Evolutionary conservation across 2,329 filamentous ascomycete species (phyloP).

Genomic region (Botrytis fabae): DNA sequence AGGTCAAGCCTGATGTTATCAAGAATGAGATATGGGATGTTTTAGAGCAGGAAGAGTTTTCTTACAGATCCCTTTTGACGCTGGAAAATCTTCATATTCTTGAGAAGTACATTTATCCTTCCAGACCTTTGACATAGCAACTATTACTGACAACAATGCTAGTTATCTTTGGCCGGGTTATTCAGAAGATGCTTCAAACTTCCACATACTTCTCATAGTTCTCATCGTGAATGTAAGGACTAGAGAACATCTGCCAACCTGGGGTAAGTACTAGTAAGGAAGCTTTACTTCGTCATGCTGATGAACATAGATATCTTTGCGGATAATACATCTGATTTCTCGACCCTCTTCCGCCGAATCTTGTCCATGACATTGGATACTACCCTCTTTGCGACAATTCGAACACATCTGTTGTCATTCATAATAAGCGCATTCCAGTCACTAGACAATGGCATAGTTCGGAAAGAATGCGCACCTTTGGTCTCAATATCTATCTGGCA

Average conservation of each 20-base stretch:
- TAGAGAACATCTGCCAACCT: constrained; percentile 81
- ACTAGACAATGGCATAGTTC: constrained; percentile 81
- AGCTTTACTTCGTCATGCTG: constrained; percentile 20
- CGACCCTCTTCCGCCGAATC: constrained; percentile 82
- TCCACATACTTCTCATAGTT: constrained; percentile 84
- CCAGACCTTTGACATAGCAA: background rate
- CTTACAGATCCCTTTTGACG: constrained; percentile 72
- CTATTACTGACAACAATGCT: constrained; percentile 38
- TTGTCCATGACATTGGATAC: constrained; percentile 81
- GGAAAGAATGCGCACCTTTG: constrained; percentile 93
- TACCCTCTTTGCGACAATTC: constrained; percentile 64
- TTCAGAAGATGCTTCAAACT: constrained; percentile 82
- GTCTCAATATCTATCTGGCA: constrained; percentile 97
- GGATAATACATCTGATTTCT: constrained; percentile 78
- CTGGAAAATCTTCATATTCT: constrained; percentile 89
- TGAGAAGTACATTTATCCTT: constrained; percentile 63
- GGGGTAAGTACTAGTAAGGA: constrained; percentile 58
- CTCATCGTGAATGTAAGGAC: constrained; percentile 86
- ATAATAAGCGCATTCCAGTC: constrained; percentile 92
- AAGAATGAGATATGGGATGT: constrained; percentile 88
- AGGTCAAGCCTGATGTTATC: constrained; percentile 76
- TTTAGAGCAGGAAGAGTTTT: constrained; percentile 78
- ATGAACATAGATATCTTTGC: constrained; percentile 65
- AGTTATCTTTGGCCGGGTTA: constrained; percentile 96
- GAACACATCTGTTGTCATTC: constrained; percentile 84